A percentile compares a stretch with the other conserved stretches of the same genome.
Evolutionary conservation across 1,284 basidiomycete genomes (phyloP).

Genomic region (Inonotus hispidus): DNA sequence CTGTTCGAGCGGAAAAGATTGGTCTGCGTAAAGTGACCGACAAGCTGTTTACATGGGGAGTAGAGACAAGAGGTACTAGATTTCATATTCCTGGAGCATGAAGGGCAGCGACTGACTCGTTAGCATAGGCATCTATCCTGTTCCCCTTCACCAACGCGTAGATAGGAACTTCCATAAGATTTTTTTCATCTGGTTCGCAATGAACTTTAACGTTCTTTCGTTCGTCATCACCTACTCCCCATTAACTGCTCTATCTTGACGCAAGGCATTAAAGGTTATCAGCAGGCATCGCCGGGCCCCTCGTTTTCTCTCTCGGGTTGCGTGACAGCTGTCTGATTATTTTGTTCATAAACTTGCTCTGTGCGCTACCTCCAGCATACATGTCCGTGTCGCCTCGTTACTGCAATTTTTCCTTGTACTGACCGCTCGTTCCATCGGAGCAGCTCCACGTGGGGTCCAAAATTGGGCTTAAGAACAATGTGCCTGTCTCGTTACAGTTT

Average conservation of each 20-base stretch:
- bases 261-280: constrained; percentile 50
- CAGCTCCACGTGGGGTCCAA: constrained; percentile 82
- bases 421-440: neutral
- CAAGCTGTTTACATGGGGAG: constrained; percentile 15
- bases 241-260: neutral
- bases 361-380: constrained; percentile 50
- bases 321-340: constrained; percentile 71
- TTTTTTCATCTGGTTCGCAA: constrained; percentile 72
- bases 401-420: neutral
- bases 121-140: constrained; percentile 45
- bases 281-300: constrained; percentile 66
- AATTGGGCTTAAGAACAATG: constrained; percentile 85
- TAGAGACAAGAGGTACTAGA: constrained; percentile 15
- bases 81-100: neutral
- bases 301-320: constrained; percentile 60
- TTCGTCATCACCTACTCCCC: constrained; percentile 28
- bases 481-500: constrained; percentile 75
- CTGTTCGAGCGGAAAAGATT: neutral
- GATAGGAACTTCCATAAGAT: constrained; percentile 65
- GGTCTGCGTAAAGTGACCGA: constrained; percentile 8
- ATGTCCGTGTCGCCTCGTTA: constrained; percentile 37
- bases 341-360: constrained; percentile 70
- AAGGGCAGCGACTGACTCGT: neutral
- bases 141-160: constrained; percentile 43
- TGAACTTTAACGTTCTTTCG: constrained; percentile 72